phyloP scores from a whole-genome alignment of 345 rosid species.

The Populus deltoides region DNA sequence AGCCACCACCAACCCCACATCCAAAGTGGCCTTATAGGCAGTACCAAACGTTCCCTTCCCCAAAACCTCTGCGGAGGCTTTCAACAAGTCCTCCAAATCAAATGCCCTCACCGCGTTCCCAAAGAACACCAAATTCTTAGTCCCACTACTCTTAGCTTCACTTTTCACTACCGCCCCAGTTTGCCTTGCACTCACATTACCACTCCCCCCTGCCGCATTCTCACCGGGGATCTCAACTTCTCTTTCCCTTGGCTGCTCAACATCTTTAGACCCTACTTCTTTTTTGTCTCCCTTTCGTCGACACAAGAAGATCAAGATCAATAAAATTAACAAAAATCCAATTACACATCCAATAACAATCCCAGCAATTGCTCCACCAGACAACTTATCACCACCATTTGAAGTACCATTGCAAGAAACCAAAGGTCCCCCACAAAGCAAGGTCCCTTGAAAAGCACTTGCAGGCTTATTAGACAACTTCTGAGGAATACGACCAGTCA shows the following conservation, averaged over 20 bases:
- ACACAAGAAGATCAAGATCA: slow-evolving; percentile 36
- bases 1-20: slow-evolving; percentile 33
- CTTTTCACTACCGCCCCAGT: slow-evolving; percentile 10
- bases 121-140: slow-evolving; percentile 37
- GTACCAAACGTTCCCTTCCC: slow-evolving; percentile 55
- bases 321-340: slow-evolving; percentile 32
- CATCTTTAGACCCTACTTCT: slow-evolving; percentile 11
- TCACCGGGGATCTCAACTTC: slow-evolving; percentile 22
- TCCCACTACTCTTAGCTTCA: slow-evolving; percentile 21
- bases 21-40: slow-evolving; percentile 47
- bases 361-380: slow-evolving; percentile 46
- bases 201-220: slow-evolving; percentile 7
- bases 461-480: slow-evolving; percentile 18
- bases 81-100: slow-evolving; percentile 44
- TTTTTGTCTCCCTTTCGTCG: slow-evolving; percentile 21
- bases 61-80: slow-evolving; percentile 52
- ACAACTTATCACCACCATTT: slow-evolving; percentile 17
- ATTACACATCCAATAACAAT: slow-evolving; percentile 39
- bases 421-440: slow-evolving; percentile 44
- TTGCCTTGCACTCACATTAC: background rate
- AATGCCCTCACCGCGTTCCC: slow-evolving; percentile 25
- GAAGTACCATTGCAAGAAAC: slow-evolving; percentile 29
- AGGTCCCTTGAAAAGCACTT: slow-evolving; percentile 31
- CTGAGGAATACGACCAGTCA: slow-evolving; percentile 37
- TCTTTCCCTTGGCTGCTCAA: slow-evolving; percentile 9